A percentile compares a stretch with the other conserved stretches of the same genome.
phyloP scores from a whole-genome alignment of 805 yeast species.

The Candida insectorum region DNA sequence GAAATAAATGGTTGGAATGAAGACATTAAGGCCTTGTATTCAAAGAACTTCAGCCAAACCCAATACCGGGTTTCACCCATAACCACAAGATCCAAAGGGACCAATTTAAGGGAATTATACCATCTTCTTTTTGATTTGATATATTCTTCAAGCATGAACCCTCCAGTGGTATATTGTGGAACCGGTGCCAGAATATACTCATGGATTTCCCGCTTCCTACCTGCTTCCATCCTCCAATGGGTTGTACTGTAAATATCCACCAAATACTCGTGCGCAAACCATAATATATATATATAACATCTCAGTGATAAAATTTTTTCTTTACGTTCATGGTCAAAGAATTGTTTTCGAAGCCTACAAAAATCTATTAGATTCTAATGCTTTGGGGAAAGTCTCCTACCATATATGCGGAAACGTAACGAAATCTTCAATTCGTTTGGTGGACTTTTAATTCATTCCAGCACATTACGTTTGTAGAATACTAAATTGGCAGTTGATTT shows the following conservation, averaged over 20 bases:
- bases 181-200: conserved; percentile 41
- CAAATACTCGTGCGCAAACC: neutral
- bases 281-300: neutral
- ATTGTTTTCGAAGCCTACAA: conserved; percentile 74
- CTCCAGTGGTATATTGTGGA: conserved; percentile 39
- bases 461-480: neutral
- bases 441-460: neutral
- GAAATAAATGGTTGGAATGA: conserved; percentile 40
- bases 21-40: conserved; percentile 31
- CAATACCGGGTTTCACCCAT: conserved; percentile 30
- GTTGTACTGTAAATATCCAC: conserved; percentile 10
- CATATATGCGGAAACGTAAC: conserved; percentile 64
- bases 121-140: conserved; percentile 39
- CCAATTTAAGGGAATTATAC: conserved; percentile 34
- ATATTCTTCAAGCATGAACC: conserved; percentile 16
- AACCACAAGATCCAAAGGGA: conserved; percentile 23
- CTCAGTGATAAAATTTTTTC: conserved; percentile 16
- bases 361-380: conserved; percentile 36
- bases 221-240: conserved; percentile 27
- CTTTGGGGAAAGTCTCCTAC: conserved; percentile 94
- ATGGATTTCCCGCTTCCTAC: conserved; percentile 27
- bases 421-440: conserved; percentile 25
- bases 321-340: conserved; percentile 66
- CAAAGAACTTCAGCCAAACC: conserved; percentile 25
- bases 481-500: conserved; percentile 13